Percentiles rank a stretch among this genome's conserved stretches.
Conservation (phyloP, 2,329 filamentous ascomycete genomes). For the Tetracladium maxilliforme region DNA sequence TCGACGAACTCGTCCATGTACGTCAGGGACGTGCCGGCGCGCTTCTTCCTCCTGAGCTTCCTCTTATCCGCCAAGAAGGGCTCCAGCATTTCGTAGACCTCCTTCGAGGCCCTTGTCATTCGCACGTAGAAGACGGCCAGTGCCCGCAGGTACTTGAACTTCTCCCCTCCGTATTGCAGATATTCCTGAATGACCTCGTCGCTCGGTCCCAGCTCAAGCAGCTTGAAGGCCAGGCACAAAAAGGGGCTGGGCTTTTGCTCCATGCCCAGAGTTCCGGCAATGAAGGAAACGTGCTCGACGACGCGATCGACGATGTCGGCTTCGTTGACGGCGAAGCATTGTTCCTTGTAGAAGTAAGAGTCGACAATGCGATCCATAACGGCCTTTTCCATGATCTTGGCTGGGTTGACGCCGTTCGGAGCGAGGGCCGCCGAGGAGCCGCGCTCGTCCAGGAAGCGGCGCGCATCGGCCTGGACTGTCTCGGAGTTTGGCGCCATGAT, state of each 20-base stretch:
- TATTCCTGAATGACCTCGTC: conserved; percentile 72
- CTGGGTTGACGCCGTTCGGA: conserved; percentile 79
- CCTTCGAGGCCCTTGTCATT: conserved; percentile 67
- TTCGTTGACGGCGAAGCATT: conserved; percentile 90
- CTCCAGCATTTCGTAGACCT: conserved; percentile 70
- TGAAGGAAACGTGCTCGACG: conserved; percentile 62
- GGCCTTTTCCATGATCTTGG: conserved; percentile 90
- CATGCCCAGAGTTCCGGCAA: conserved; percentile 78
- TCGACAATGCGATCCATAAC: conserved; percentile 92
- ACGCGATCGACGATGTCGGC: conserved; percentile 77
- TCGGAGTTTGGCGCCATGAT: too few relatives aligned
- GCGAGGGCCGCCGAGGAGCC: conserved; percentile 64
- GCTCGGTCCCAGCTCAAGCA: conserved; percentile 73
- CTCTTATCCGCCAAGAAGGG: conserved; percentile 68
- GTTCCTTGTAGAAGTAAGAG: conserved; percentile 96
- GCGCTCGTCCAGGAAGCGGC: conserved; percentile 76
- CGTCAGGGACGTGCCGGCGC: conserved; percentile 62
- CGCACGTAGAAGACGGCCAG: conserved; percentile 89
- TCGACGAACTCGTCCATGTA: conserved; percentile 89
- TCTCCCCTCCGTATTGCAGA: conserved; percentile 56
- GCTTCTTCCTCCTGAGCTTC: conserved; percentile 66
- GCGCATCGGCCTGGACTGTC: conserved; percentile 65
- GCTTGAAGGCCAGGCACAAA: conserved; percentile 85
- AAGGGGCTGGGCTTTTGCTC: conserved; percentile 84
- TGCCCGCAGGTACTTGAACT: conserved; percentile 78